A percentile compares a stretch with the other conserved stretches of the same genome.
phyloP scores from a whole-genome alignment of 1,284 basidiomycete species.

The Chiua sp. region DNA sequence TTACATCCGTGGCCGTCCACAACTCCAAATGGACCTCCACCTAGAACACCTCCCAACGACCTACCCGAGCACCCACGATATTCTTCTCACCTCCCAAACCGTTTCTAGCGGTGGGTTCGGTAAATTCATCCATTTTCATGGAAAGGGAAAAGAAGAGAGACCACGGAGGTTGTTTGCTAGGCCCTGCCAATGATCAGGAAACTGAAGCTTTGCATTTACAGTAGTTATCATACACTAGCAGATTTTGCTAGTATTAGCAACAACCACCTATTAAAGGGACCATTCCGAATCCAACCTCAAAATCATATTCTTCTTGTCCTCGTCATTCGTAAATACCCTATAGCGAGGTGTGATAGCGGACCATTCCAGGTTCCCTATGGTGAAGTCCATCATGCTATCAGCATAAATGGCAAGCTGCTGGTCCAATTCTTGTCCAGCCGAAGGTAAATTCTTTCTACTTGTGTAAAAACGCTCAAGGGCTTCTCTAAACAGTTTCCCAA shows the following conservation, averaged over 20 bases:
- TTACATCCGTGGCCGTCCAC: conserved; percentile 19
- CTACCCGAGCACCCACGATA: conserved; percentile 46
- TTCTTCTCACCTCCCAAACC: conserved; percentile 27
- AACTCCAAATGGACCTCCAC: conserved; percentile 31
- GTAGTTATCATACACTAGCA: too few species aligned
- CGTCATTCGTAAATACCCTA: conserved; percentile 23
- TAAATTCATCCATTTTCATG: conserved; percentile 6
- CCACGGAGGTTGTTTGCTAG: background rate
- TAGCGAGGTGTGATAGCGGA: conserved; percentile 33
- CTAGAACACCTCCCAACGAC: conserved; percentile 41
- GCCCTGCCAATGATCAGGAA: too few species aligned
- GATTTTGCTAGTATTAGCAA: too few species aligned
- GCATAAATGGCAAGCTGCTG: conserved; percentile 24
- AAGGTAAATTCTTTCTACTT: conserved; percentile 23
- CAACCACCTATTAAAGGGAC: too few species aligned
- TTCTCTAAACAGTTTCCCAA: conserved; percentile 13
- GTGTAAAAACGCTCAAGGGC: conserved; percentile 27
- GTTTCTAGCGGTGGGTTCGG: conserved; percentile 18
- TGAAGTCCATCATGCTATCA: conserved; percentile 33
- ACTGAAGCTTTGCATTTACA: too few species aligned
- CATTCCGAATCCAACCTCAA: too few species aligned
- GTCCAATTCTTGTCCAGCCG: conserved; percentile 16
- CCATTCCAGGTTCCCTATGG: conserved; percentile 35
- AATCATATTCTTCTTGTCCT: conserved; percentile 10
- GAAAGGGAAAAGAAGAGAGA: conserved; percentile 3